A percentile compares a stretch with the other conserved stretches of the same genome.
These are phyloP conservation scores for Colletotrichum tropicale DNA, from an alignment of 2,329 filamentous ascomycete genomes.

Conservation along the genomic window DNA sequence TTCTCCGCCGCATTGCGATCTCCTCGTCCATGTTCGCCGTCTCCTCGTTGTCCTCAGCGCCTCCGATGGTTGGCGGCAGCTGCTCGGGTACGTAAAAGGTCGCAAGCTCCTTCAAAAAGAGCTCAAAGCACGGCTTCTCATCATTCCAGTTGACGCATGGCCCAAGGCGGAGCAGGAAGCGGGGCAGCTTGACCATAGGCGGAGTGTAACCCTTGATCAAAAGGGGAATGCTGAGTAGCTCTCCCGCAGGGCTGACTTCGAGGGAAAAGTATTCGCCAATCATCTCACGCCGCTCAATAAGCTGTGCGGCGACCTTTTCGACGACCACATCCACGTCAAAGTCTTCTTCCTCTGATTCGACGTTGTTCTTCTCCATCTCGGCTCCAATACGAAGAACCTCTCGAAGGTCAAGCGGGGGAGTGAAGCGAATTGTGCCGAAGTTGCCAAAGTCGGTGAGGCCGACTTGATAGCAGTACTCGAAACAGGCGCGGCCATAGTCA, in stretches of 20 bases:
- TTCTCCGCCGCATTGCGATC: constrained; percentile 63
- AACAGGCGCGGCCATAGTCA: constrained; percentile 87
- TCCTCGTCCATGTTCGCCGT: constrained; percentile 46
- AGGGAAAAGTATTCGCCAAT: constrained; percentile 91
- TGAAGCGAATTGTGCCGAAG: constrained; percentile 83
- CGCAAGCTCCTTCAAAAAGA: constrained; percentile 85
- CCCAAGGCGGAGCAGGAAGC: constrained; percentile 85
- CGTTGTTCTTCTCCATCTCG: constrained; percentile 65
- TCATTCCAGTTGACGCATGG: constrained; percentile 86
- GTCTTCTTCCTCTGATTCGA: constrained; percentile 50
- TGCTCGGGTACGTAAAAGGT: constrained; percentile 90
- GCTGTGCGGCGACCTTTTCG: constrained; percentile 66
- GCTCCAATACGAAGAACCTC: constrained; percentile 77
- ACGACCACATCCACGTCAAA: constrained; percentile 72
- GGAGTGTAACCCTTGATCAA: constrained; percentile 90
- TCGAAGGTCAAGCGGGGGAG: constrained; percentile 73
- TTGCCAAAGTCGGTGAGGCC: constrained; percentile 96
- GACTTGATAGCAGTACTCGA: constrained; percentile 94
- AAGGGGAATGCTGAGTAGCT: constrained; percentile 80
- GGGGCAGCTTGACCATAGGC: constrained; percentile 82
- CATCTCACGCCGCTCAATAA: constrained; percentile 83
- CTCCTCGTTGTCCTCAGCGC: constrained; percentile 30
- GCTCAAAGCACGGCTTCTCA: constrained; percentile 85
- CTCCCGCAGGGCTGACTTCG: constrained; percentile 78
- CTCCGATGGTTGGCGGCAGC: constrained; percentile 59